Evolutionary conservation across 495 filamentous ascomycete species (phyloP).

Genomic region (Thermothielavioides terrestris): DNA sequence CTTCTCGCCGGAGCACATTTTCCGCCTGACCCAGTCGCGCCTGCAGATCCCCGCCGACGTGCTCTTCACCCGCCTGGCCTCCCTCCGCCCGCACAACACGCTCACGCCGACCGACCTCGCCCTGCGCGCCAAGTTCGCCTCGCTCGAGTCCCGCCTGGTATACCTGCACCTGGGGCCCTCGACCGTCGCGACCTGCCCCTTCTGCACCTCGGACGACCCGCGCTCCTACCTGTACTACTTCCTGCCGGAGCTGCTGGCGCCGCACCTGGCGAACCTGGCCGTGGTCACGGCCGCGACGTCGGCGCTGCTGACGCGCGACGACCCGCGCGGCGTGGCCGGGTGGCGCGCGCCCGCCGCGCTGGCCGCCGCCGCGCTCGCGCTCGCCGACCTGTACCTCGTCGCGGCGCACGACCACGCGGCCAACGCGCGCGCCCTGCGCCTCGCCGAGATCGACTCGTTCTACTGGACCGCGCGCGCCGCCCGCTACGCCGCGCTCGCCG

Average conservation of each 20-base stretch:
- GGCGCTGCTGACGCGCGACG: slow-evolving; percentile 41
- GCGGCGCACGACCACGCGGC: slow-evolving; percentile 49
- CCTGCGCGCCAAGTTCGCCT: slow-evolving; percentile 58
- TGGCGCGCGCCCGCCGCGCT: slow-evolving; percentile 69
- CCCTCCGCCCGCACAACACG: slow-evolving; percentile 44
- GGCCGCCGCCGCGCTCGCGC: slow-evolving; percentile 48
- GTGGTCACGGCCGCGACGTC: slow-evolving; percentile 60
- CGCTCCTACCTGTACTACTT: slow-evolving; percentile 72
- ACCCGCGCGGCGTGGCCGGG: slow-evolving; percentile 36
- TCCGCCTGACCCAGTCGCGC: slow-evolving; percentile 65
- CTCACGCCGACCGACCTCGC: slow-evolving; percentile 54
- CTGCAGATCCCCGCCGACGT: slow-evolving; percentile 77
- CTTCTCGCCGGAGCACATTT: slow-evolving; percentile 74
- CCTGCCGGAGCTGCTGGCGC: slow-evolving; percentile 59
- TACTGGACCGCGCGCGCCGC: slow-evolving; percentile 57
- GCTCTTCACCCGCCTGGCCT: slow-evolving; percentile 69
- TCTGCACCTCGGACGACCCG: slow-evolving; percentile 68
- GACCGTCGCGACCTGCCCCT: slow-evolving; percentile 62
- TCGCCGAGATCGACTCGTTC: slow-evolving; percentile 53
- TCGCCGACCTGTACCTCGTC: slow-evolving; percentile 54
- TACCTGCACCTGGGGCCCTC: slow-evolving; percentile 77
- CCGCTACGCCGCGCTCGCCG: slow-evolving; percentile 50
- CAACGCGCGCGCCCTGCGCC: slow-evolving; percentile 50
- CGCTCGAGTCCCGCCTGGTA: slow-evolving; percentile 61
- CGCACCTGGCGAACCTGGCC: slow-evolving; percentile 69